phyloP scores from a whole-genome alignment of 495 filamentous ascomycete genomes.

The Astrothelium macrocarpum region DNA sequence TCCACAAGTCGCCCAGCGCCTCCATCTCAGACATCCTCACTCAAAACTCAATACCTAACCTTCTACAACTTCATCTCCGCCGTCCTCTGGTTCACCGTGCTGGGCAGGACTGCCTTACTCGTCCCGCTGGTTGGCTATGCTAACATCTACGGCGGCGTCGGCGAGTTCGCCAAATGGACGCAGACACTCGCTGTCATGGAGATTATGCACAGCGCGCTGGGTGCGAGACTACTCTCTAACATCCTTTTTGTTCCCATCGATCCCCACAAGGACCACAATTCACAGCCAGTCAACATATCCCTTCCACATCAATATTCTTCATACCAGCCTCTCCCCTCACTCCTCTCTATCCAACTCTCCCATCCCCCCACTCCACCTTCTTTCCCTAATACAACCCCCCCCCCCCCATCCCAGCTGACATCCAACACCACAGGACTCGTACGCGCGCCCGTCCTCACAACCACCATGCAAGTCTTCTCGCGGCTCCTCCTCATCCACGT shows the following conservation, averaged over 20 bases:
- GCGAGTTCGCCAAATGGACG: slow-evolving; percentile 60
- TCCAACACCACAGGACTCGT: slow-evolving; percentile 51
- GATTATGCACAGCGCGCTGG: slow-evolving; percentile 63
- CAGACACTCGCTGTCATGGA: slow-evolving; percentile 80
- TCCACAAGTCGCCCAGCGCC: neutral
- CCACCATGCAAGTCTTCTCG: slow-evolving; percentile 74
- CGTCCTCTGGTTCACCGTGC: slow-evolving; percentile 62
- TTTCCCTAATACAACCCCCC: neutral
- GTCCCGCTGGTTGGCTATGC: slow-evolving; percentile 42
- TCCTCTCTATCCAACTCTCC: neutral
- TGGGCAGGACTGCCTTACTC: slow-evolving; percentile 48
- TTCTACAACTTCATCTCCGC: slow-evolving; percentile 73
- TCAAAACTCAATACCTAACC: slow-evolving; percentile 50
- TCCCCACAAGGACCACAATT: too few relatives aligned
- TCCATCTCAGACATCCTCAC: neutral
- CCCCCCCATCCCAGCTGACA: neutral
- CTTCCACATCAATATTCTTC: too few relatives aligned
- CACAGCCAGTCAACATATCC: too few relatives aligned
- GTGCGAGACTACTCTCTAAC: too few relatives aligned
- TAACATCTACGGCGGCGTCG: slow-evolving; percentile 43
- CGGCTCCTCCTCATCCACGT: slow-evolving; percentile 81
- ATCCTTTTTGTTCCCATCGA: too few relatives aligned
- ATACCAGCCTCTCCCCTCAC: too few relatives aligned
- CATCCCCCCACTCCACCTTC: neutral
- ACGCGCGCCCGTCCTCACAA: slow-evolving; percentile 74